These are phyloP conservation scores for Psilocybe cyanescens DNA, from an alignment of 768 basidiomycete genomes.

Conservation along the genomic window DNA sequence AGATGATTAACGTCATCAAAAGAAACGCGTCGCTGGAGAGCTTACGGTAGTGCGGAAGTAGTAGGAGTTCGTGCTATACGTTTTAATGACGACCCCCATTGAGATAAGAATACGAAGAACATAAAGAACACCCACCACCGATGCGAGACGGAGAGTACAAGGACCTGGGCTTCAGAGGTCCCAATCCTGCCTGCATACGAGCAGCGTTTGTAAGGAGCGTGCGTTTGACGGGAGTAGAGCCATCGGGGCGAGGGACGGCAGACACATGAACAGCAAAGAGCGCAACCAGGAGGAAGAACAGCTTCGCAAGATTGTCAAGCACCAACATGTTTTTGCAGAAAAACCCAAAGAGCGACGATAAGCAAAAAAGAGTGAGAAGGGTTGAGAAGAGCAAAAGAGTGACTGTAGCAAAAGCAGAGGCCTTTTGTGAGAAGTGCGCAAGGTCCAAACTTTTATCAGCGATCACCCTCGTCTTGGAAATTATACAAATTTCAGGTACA, in stretches of 20 bases:
- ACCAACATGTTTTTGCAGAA: not conserved
- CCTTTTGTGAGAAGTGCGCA: not conserved
- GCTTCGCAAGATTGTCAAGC: not conserved
- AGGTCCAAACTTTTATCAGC: not conserved
- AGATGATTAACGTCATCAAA: not conserved
- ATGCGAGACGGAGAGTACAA: conserved; percentile 13
- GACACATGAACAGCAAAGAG: not conserved
- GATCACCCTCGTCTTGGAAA: not conserved
- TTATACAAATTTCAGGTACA: not conserved
- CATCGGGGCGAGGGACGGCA: not conserved
- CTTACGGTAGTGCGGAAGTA: not conserved
- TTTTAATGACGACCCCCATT: not conserved
- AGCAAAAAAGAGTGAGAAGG: not conserved
- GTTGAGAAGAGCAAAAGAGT: not conserved
- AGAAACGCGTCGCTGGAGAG: not conserved
- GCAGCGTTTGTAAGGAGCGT: conserved; percentile 15
- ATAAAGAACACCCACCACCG: conserved; percentile 3
- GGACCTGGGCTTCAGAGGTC: conserved; percentile 16
- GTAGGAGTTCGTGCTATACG: not conserved
- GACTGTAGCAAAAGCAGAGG: not conserved
- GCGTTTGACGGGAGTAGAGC: not conserved
- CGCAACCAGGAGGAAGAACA: not conserved
- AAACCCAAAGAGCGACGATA: not conserved
- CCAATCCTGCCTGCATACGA: conserved; percentile 18
- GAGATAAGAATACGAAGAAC: not conserved